A percentile compares a stretch with the other conserved stretches of the same genome.
Evolutionary conservation across 2,329 filamentous ascomycete genomes (phyloP).

Genomic region (Alternaria triticina): DNA sequence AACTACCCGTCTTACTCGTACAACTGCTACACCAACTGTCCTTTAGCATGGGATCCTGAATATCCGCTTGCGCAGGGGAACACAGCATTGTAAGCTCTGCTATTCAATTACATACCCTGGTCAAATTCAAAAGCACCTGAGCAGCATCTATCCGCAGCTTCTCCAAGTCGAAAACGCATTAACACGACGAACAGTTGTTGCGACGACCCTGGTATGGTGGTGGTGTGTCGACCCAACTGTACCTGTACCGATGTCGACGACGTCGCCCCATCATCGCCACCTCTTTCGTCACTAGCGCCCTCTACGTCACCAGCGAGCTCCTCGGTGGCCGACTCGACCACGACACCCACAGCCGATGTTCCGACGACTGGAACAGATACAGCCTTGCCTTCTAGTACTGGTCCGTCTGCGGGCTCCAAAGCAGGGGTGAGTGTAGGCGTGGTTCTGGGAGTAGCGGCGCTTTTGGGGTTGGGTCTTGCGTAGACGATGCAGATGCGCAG

Average conservation of each 20-base stretch:
- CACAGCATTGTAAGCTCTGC: background rate
- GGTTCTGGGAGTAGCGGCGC: background rate
- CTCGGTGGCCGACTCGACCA: background rate
- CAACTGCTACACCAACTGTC: background rate
- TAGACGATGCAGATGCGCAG: background rate
- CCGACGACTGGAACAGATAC: background rate
- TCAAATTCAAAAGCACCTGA: background rate
- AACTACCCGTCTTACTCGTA: background rate
- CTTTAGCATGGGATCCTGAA: background rate
- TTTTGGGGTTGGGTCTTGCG: background rate
- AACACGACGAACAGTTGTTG: background rate
- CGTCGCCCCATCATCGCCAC: background rate
- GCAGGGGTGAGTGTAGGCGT: background rate
- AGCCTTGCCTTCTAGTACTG: background rate
- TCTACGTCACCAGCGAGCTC: background rate
- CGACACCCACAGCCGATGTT: background rate
- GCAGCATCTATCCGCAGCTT: background rate
- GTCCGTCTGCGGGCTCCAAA: background rate
- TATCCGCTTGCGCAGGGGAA: background rate
- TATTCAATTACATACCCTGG: fast-evolving
- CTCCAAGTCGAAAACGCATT: background rate
- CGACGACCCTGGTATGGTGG: background rate
- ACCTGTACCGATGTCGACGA: background rate
- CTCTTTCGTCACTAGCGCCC: background rate
- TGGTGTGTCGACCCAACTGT: background rate